A percentile compares a stretch with the other conserved stretches of the same genome.
phyloP scores from a whole-genome alignment of 805 yeast species.

The Millerozyma acaciae region DNA sequence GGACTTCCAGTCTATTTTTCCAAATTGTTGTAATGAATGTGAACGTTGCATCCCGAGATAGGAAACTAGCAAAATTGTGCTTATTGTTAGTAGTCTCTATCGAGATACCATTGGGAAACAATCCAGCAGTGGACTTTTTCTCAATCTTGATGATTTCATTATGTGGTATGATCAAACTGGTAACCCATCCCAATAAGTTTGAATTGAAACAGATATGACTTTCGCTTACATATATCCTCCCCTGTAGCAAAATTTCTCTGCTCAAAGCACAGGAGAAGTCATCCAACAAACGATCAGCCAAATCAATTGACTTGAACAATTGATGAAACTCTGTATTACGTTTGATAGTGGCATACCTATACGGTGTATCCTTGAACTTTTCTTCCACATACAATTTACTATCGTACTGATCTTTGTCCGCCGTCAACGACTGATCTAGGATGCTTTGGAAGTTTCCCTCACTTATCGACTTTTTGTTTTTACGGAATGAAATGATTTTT shows the following conservation, averaged over 20 bases:
- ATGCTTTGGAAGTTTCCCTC: conserved; percentile 21
- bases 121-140: conserved; percentile 79
- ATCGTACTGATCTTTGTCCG: conserved; percentile 25
- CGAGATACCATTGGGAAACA: conserved; percentile 85
- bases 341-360: conserved; percentile 58
- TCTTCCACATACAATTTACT: conserved; percentile 54
- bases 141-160: conserved; percentile 72
- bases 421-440: conserved; percentile 8
- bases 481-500: conserved; percentile 36
- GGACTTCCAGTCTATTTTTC: conserved; percentile 33
- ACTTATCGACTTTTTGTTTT: conserved; percentile 30
- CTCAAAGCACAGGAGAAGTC: conserved; percentile 90
- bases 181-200: conserved; percentile 85
- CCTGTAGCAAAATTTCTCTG: conserved; percentile 82
- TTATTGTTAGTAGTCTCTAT: conserved; percentile 61
- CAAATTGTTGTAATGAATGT: conserved; percentile 68
- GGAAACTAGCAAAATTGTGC: conserved; percentile 82
- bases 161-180: conserved; percentile 68
- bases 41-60: conserved; percentile 74
- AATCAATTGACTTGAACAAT: conserved; percentile 63
- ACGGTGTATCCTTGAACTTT: conserved; percentile 52
- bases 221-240: conserved; percentile 78
- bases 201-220: conserved; percentile 81
- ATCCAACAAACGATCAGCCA: conserved; percentile 70
- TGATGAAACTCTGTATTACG: conserved; percentile 75